Conservation (phyloP, 768 basidiomycete genomes). For the Boletus reticuloceps region DNA sequence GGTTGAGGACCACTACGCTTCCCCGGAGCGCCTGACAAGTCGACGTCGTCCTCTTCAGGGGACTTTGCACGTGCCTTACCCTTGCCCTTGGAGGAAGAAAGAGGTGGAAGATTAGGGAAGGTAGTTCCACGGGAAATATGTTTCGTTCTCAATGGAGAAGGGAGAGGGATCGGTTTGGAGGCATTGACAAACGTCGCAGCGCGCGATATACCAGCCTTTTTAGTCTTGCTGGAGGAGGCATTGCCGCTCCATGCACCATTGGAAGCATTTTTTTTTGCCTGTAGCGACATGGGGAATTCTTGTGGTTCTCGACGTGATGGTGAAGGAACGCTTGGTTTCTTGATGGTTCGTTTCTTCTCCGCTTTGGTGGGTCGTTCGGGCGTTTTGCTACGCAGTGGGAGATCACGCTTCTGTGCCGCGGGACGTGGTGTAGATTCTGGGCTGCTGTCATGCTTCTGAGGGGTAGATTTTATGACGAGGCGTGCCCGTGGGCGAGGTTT, state of each 20-base stretch:
- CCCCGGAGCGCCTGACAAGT: not conserved
- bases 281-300: conserved; percentile 23
- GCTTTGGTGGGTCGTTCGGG: not conserved
- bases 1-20: conserved; percentile 24
- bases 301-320: conserved; percentile 13
- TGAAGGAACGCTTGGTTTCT: conserved; percentile 9
- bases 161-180: conserved; percentile 14
- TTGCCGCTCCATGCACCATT: conserved; percentile 12
- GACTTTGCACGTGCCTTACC: conserved; percentile 11
- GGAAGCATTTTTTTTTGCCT: conserved; percentile 23
- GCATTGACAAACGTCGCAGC: not conserved
- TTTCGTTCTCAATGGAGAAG: conserved; percentile 19
- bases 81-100: conserved; percentile 15
- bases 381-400: conserved; percentile 6
- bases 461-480: not conserved
- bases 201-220: conserved; percentile 14
- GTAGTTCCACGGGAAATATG: conserved; percentile 6
- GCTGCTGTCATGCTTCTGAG: conserved; percentile 5
- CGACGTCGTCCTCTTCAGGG: not conserved
- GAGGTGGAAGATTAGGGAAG: conserved; percentile 28
- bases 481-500: conserved; percentile 17
- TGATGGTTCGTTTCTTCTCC: not conserved
- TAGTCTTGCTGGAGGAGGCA: conserved; percentile 4
- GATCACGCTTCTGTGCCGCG: not conserved
- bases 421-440: conserved; percentile 20